These are phyloP conservation scores for Meyerozyma sp. DNA, from an alignment of 1,139 yeast species.

Conservation along the genomic window DNA sequence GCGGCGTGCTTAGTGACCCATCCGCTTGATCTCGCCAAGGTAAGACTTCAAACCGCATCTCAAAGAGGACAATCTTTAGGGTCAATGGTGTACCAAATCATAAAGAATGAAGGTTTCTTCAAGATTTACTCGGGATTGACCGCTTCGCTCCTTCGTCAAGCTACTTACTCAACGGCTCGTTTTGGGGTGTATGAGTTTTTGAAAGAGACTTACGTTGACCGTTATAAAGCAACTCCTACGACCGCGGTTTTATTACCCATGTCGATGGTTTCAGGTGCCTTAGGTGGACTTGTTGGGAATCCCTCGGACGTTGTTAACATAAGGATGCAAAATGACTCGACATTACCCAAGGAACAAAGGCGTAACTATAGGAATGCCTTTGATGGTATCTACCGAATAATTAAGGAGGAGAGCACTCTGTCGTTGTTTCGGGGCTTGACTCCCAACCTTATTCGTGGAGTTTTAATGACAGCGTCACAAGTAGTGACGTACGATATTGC, in stretches of 20 bases:
- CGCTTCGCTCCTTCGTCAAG: constrained; percentile 80
- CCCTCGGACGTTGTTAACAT: constrained; percentile 87
- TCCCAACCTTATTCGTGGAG: constrained; percentile 77
- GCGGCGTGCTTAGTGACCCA: constrained; percentile 61
- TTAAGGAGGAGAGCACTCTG: constrained; percentile 54
- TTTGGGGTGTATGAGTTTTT: constrained; percentile 78
- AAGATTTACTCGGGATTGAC: constrained; percentile 76
- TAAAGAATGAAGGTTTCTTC: constrained; percentile 58
- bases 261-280: constrained; percentile 79
- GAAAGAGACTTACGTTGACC: constrained; percentile 49
- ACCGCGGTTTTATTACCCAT: constrained; percentile 55
- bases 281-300: constrained; percentile 83
- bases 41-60: constrained; percentile 71
- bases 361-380: constrained; percentile 76
- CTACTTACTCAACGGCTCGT: constrained; percentile 80
- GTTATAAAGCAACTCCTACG: constrained; percentile 20
- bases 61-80: constrained; percentile 56
- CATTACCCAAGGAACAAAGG: constrained; percentile 59
- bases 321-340: constrained; percentile 85
- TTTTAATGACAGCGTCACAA: constrained; percentile 87
- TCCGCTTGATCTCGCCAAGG: constrained; percentile 82
- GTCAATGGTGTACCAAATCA: constrained; percentile 56
- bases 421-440: constrained; percentile 68
- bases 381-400: constrained; percentile 63
- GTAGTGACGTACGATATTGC: constrained; percentile 84